Conservation (phyloP, 225 moss, liverwort and hornwort species). For the Climacium dendroides region DNA sequence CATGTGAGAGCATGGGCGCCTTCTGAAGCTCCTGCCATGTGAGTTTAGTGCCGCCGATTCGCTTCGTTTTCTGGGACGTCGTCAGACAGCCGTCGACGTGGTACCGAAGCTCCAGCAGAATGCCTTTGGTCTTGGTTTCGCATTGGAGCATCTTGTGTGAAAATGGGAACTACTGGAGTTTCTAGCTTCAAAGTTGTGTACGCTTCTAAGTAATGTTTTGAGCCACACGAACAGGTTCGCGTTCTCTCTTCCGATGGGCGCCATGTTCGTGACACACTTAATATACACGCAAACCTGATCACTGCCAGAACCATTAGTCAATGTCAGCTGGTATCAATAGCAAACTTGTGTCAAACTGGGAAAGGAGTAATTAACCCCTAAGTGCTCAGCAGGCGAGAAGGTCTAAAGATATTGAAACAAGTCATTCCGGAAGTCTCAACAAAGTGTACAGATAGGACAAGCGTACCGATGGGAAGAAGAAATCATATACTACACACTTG, state of each 20-base stretch:
- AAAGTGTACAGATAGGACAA: background rate
- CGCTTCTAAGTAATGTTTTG: conserved; percentile 40
- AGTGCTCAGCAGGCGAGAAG: background rate
- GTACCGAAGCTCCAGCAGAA: conserved; percentile 56
- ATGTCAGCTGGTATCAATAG: background rate
- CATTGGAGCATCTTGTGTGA: conserved; percentile 45
- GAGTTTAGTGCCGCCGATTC: conserved; percentile 31
- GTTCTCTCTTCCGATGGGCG: conserved; percentile 4
- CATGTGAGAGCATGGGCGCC: conserved; percentile 36
- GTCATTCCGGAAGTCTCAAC: background rate
- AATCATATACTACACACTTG: background rate
- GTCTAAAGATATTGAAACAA: background rate
- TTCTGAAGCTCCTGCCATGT: conserved; percentile 54
- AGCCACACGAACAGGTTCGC: conserved; percentile 37
- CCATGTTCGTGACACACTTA: conserved; percentile 20
- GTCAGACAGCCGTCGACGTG: conserved; percentile 33
- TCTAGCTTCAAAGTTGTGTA: conserved; percentile 61
- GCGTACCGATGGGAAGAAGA: background rate
- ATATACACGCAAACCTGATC: conserved; percentile 52
- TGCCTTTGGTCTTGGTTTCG: conserved; percentile 50
- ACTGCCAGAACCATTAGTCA: background rate
- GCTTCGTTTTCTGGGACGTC: conserved; percentile 29
- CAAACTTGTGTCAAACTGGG: background rate
- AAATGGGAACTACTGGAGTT: conserved; percentile 11
- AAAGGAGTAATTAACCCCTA: too few species aligned